These are phyloP conservation scores for Haplosporangium gracile DNA, from an alignment of 192 early-diverging fungal species.

Conservation along the genomic window DNA sequence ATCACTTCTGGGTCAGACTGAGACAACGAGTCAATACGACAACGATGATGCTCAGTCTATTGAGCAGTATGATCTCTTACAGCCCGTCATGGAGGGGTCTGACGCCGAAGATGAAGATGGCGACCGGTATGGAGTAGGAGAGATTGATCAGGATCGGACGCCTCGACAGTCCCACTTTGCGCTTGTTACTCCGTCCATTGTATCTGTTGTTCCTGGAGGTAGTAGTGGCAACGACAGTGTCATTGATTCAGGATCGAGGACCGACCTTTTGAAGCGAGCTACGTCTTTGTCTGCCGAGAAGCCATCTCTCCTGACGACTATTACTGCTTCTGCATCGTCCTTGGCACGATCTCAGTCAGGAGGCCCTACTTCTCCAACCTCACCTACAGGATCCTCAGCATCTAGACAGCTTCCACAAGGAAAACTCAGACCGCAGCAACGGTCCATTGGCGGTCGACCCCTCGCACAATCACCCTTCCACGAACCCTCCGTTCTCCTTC, in stretches of 20 bases:
- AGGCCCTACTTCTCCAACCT: neutral
- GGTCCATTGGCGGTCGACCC: conserved; percentile 19
- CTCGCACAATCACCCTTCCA: conserved; percentile 35
- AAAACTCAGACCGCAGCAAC: neutral
- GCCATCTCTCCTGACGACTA: neutral
- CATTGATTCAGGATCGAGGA: neutral
- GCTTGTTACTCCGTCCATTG: neutral
- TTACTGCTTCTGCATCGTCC: neutral
- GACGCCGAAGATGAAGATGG: conserved; percentile 12
- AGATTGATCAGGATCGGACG: conserved; percentile 9
- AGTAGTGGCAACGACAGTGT: neutral
- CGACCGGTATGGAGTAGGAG: neutral
- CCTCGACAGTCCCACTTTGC: conserved; percentile 12
- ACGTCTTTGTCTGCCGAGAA: conserved; percentile 8
- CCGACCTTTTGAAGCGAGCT: neutral
- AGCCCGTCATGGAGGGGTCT: conserved; percentile 28
- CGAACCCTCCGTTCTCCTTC: conserved; percentile 30
- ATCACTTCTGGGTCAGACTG: conserved; percentile 1
- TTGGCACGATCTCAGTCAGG: neutral
- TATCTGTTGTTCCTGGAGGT: neutral
- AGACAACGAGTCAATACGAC: neutral
- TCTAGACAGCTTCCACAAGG: neutral
- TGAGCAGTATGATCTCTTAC: conserved; percentile 29
- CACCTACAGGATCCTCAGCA: neutral
- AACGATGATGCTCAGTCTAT: conserved; percentile 12